Conservation (phyloP, 176 grass and related monocot genomes). For the Ensete glaucum region DNA sequence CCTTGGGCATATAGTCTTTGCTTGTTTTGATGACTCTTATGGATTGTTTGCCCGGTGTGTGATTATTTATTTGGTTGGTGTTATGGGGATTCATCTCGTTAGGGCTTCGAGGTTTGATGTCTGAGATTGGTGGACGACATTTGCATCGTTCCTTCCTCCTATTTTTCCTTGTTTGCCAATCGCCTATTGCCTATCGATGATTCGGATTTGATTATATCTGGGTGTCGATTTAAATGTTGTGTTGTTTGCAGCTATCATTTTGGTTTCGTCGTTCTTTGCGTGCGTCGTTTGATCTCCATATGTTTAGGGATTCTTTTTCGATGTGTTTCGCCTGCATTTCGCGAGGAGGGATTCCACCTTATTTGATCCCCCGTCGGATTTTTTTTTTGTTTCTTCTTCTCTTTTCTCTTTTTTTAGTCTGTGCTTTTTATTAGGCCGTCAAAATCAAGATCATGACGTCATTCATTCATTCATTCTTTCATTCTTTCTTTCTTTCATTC, state of each 20-base stretch:
- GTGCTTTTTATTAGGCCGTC: no score
- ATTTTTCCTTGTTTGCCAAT: background rate
- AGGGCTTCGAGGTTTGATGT: background rate
- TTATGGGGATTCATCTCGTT: background rate
- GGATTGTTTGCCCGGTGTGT: background rate
- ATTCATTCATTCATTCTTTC: no score
- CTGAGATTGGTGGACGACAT: background rate
- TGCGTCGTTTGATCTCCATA: no score
- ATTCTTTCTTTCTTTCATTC: no score
- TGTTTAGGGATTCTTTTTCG: no score
- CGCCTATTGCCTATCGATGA: background rate
- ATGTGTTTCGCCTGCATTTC: no score
- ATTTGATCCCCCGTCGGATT: no score
- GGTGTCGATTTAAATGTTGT: background rate
- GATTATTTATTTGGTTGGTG: slow-evolving; percentile 4
- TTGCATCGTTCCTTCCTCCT: background rate
- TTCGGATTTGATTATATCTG: background rate
- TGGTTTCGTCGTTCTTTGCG: background rate
- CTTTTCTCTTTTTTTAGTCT: no score
- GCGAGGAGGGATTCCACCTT: no score
- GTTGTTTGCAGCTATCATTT: background rate
- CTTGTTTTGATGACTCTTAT: background rate
- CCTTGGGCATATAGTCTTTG: background rate
- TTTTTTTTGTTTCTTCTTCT: no score
- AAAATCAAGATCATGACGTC: no score